phyloP scores from a whole-genome alignment of 345 rosid species.

The Eucalyptus dawsonii region DNA sequence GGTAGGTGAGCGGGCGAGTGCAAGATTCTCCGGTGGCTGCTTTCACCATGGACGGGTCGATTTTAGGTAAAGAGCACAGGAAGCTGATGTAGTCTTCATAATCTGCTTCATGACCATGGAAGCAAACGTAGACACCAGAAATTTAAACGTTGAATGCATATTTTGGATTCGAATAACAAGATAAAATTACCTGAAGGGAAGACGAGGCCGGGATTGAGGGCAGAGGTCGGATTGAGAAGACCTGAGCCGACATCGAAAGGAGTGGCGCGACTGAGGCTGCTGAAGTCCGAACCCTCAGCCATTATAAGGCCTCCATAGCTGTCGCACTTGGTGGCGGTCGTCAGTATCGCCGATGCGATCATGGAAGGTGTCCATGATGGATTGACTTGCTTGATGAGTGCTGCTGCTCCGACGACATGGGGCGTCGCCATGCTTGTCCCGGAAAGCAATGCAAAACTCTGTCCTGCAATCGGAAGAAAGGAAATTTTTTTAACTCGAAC shows the following conservation, averaged over 20 bases:
- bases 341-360: constrained; percentile 73
- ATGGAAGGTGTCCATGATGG: constrained; percentile 78
- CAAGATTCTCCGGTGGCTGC: constrained; percentile 48
- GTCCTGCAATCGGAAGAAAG: constrained; percentile 17
- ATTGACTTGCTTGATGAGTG: constrained; percentile 51
- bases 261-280: constrained; percentile 25
- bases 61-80: constrained; percentile 55
- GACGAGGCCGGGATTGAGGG: constrained; percentile 77
- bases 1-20: constrained; percentile 24
- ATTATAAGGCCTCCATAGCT: constrained; percentile 37
- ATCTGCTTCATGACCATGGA: constrained; percentile 9
- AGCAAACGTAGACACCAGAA: not conserved
- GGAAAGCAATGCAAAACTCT: constrained; percentile 55
- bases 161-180: not conserved
- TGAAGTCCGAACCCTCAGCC: constrained; percentile 28
- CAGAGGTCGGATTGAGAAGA: constrained; percentile 46
- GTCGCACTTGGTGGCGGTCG: constrained; percentile 47
- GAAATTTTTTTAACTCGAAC: not conserved
- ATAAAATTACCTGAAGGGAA: constrained; percentile 34
- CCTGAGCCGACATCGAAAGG: constrained; percentile 72
- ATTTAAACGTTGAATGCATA: not conserved
- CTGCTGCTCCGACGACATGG: constrained; percentile 63
- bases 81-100: constrained; percentile 57
- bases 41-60: constrained; percentile 12
- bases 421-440: constrained; percentile 96